phyloP scores from a whole-genome alignment of 2,329 filamentous ascomycete species.

The Fonsecaea nubica region DNA sequence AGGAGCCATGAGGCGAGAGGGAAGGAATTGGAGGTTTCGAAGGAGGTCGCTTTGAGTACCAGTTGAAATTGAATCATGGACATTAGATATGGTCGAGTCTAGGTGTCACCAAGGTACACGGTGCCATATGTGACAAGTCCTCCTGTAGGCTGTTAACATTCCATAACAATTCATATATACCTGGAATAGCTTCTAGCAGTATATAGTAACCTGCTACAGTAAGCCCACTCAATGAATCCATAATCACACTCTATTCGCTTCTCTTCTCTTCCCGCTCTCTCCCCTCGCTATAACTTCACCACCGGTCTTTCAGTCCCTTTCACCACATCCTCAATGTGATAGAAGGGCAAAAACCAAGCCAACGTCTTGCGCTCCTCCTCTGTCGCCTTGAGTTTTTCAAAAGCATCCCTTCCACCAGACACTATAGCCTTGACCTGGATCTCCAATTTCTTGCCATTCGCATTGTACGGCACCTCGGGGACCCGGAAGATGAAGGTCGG shows the following conservation, averaged over 20 bases:
- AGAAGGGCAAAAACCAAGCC: constrained; percentile 23
- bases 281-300: too few relatives aligned
- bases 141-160: too few relatives aligned
- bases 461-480: constrained; percentile 26
- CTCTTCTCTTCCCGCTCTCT: too few relatives aligned
- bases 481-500: constrained; percentile 28
- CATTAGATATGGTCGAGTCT: too few relatives aligned
- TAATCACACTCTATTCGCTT: too few relatives aligned
- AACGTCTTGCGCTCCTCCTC: constrained; percentile 18
- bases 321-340: constrained; percentile 22
- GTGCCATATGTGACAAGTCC: too few relatives aligned
- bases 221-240: too few relatives aligned
- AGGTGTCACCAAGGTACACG: too few relatives aligned
- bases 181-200: too few relatives aligned
- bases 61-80: background rate
- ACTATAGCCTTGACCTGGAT: constrained; percentile 27
- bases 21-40: constrained; percentile 16
- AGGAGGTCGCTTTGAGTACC: constrained; percentile 19
- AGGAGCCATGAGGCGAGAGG: constrained; percentile 17
- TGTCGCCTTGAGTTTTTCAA: constrained; percentile 20
- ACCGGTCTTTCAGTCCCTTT: background rate
- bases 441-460: constrained; percentile 34
- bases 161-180: too few relatives aligned
- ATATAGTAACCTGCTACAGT: too few relatives aligned
- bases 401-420: constrained; percentile 13